A percentile compares a stretch with the other conserved stretches of the same genome.
Evolutionary conservation across 2,329 filamentous ascomycete genomes (phyloP).

Genomic region (Penicillium oxalicum): DNA sequence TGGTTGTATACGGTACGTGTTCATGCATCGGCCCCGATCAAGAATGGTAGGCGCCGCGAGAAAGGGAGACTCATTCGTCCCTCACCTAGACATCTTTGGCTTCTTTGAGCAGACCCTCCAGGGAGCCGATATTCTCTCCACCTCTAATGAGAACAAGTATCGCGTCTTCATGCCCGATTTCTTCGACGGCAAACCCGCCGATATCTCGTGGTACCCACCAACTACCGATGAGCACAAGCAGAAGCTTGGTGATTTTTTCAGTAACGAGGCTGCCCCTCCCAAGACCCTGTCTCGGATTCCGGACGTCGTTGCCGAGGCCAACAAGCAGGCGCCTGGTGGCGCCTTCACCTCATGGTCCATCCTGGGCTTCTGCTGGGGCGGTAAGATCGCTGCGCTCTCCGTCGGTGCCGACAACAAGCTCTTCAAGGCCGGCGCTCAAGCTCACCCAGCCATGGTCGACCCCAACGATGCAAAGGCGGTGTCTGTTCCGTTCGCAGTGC

Average conservation of each 20-base stretch:
- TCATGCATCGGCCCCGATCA: not conserved
- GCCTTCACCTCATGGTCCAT: slow-evolving; percentile 53
- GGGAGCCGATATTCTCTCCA: slow-evolving; percentile 57
- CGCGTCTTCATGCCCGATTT: slow-evolving; percentile 88
- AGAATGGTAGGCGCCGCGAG: not conserved
- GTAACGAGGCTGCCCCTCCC: slow-evolving; percentile 52
- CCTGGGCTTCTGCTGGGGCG: slow-evolving; percentile 57
- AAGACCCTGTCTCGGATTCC: slow-evolving; percentile 52
- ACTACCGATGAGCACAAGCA: slow-evolving; percentile 55
- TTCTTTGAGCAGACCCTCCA: slow-evolving; percentile 59
- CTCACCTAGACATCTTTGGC: slow-evolving; percentile 52
- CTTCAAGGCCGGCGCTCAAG: slow-evolving; percentile 54
- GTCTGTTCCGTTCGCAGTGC: slow-evolving; percentile 52
- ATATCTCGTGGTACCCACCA: slow-evolving; percentile 56
- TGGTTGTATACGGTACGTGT: slow-evolving; percentile 48
- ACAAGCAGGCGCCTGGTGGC: slow-evolving; percentile 38
- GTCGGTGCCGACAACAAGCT: slow-evolving; percentile 43
- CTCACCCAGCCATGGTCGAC: slow-evolving; percentile 58
- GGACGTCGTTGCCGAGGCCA: slow-evolving; percentile 50
- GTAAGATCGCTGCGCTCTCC: slow-evolving; percentile 52
- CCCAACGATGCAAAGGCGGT: slow-evolving; percentile 51
- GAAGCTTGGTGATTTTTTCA: slow-evolving; percentile 56
- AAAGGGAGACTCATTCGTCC: not conserved
- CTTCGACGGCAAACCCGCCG: slow-evolving; percentile 69
- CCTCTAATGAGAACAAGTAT: slow-evolving; percentile 60